Conservation (phyloP, 331 rosid genomes). For the Dryas integrifolia region DNA sequence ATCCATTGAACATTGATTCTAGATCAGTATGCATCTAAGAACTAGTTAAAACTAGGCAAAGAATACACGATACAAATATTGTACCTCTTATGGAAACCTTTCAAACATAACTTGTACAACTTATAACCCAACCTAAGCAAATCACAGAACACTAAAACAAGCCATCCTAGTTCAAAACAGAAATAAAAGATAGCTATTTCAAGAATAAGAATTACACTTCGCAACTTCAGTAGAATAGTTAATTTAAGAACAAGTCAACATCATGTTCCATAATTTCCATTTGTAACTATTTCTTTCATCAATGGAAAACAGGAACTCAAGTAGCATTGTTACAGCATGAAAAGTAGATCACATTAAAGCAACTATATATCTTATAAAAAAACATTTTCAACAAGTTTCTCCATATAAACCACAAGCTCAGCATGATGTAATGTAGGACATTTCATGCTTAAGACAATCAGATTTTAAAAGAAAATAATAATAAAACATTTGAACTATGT, state of each 20-base stretch:
- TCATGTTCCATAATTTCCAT: too few species aligned
- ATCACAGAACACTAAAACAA: not conserved
- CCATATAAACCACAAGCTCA: not conserved
- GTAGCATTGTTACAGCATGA: not conserved
- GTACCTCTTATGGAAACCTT: not conserved
- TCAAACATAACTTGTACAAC: not conserved
- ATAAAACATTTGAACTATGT: too few species aligned
- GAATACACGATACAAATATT: not conserved
- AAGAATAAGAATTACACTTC: not conserved
- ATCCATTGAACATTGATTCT: not conserved
- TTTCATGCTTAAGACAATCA: not conserved
- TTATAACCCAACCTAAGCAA: not conserved
- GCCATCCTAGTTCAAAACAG: not conserved
- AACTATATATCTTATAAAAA: too few species aligned
- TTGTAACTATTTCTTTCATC: not conserved
- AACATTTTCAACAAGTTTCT: not conserved
- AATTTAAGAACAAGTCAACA: not conserved
- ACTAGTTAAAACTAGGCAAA: too few species aligned
- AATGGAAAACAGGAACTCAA: not conserved
- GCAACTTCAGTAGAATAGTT: not conserved
- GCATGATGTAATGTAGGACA: not conserved
- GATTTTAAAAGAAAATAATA: too few species aligned
- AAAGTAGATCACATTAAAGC: not conserved
- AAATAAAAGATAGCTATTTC: not conserved
- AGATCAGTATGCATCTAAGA: not conserved